Evolutionary conservation across 2,329 filamentous ascomycete species (phyloP), one percentile per base, ranked within the genome.

Genomic region (Lachnellula willkommii): DNA sequence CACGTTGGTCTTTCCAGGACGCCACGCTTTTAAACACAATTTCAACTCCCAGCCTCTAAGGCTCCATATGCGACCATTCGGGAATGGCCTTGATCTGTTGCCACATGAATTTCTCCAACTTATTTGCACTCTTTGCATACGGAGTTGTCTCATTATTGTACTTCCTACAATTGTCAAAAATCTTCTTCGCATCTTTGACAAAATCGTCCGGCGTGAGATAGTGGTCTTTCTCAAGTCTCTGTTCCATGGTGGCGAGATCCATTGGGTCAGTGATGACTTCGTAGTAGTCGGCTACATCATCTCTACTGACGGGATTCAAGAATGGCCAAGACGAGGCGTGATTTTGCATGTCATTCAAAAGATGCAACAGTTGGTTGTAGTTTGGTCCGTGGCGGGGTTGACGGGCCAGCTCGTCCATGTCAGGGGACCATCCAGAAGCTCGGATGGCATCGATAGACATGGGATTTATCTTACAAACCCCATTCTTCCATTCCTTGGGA

Each of bases 271-370:
- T 92, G 77, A 99, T 99, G 59, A 97, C 92, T 57, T 96, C 90
- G 76, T 97, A 97, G 75, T 99, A 99, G 71, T 99, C 94, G n/a
- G 90, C 85, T 0, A 99, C 94, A 63, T 97, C 94, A 66, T 99
- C 94, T 63, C 88, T 86, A 70, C 95, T 96, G 63, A 99, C 94
- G 0, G 94, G 93, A 26, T 90, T 83, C 35, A 94, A 81, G 77
- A 99, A 99, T 0, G 94, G 94, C 94, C 94, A 99, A 0, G 91
- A 89, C 7, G 89, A 87, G 64, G 85, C 85, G 74, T 96, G 91
- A 70, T 96, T 97, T 71, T 97, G 92, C 72, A 97, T 83, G 68
- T 96, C 90, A 72, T 95, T 96, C 62, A 99, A 85, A 6, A 99
- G 82, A 71, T 94, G 90, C 12, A 96, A 81, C 2, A 99, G 85